These are phyloP conservation scores for Parafenestella ontariensis DNA, from an alignment of 2,329 filamentous ascomycete species.

Conservation along the genomic window DNA sequence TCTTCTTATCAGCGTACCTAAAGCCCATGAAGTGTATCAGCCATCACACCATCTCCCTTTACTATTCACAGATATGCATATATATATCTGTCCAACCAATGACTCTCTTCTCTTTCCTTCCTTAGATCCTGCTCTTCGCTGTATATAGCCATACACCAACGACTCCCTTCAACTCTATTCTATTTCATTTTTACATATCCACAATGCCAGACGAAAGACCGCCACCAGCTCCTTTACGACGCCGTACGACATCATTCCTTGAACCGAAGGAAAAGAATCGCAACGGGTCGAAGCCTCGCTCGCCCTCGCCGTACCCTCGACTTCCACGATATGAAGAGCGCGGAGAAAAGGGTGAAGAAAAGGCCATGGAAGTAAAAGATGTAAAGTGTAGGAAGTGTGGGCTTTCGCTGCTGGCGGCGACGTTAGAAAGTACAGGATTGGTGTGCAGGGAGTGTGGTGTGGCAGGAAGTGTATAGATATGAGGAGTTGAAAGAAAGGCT, in stretches of 20 bases:
- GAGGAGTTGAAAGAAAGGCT: too few species aligned
- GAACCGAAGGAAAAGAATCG: background rate
- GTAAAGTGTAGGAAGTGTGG: background rate
- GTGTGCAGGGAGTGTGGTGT: background rate
- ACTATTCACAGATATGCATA: too few species aligned
- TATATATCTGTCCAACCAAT: background rate
- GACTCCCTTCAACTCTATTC: background rate
- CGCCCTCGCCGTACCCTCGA: background rate
- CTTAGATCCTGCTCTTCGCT: background rate
- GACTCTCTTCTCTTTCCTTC: background rate
- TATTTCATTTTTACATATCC: background rate
- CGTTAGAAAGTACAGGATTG: too few species aligned
- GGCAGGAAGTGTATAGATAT: too few species aligned
- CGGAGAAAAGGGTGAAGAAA: background rate
- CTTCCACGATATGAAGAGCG: background rate
- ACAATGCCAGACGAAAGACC: background rate
- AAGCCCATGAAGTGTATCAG: too few species aligned
- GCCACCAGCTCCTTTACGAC: background rate
- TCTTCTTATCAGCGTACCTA: too few species aligned
- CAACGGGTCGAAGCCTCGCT: background rate
- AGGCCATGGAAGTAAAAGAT: background rate
- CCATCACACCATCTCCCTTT: too few species aligned
- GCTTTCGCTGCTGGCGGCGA: background rate
- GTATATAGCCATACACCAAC: background rate
- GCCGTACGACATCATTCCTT: slow-evolving; percentile 2